Conservation (phyloP, 169 alveolate species). For the Eimeria brunetti region DNA sequence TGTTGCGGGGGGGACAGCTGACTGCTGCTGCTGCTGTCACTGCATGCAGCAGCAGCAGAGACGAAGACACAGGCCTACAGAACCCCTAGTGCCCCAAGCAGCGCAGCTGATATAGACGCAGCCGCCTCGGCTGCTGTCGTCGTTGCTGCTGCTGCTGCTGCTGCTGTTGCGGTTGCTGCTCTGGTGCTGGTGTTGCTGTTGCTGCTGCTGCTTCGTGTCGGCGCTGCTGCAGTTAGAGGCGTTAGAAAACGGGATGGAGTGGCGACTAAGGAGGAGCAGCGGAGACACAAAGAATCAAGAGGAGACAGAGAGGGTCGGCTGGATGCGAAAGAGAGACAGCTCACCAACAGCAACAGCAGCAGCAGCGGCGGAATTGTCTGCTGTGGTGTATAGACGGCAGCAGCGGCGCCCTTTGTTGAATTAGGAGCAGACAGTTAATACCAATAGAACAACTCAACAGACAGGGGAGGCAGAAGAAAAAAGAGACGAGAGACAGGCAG, state of each 20-base stretch:
- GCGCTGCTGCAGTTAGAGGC: background rate
- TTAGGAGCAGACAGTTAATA: background rate
- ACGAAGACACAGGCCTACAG: background rate
- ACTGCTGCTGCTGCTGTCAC: too few relatives aligned
- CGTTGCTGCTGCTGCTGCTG: background rate
- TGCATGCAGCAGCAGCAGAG: background rate
- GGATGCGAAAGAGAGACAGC: background rate
- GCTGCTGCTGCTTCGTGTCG: background rate
- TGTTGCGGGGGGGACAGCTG: background rate
- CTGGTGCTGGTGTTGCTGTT: background rate
- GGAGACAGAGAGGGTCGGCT: background rate
- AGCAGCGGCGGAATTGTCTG: background rate
- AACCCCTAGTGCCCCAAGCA: background rate
- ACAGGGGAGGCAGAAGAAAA: background rate
- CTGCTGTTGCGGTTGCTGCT: background rate
- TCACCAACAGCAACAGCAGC: background rate
- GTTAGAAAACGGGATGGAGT: background rate
- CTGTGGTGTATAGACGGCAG: background rate
- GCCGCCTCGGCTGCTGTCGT: background rate
- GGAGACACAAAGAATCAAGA: background rate
- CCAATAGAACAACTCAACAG: background rate
- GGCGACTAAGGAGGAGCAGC: background rate
- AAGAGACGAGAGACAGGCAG: background rate
- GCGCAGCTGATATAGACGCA: background rate
- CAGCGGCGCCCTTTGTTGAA: background rate